These are phyloP conservation scores for Yamadazyma endophytica DNA, from an alignment of 805 yeast species.

Conservation along the genomic window DNA sequence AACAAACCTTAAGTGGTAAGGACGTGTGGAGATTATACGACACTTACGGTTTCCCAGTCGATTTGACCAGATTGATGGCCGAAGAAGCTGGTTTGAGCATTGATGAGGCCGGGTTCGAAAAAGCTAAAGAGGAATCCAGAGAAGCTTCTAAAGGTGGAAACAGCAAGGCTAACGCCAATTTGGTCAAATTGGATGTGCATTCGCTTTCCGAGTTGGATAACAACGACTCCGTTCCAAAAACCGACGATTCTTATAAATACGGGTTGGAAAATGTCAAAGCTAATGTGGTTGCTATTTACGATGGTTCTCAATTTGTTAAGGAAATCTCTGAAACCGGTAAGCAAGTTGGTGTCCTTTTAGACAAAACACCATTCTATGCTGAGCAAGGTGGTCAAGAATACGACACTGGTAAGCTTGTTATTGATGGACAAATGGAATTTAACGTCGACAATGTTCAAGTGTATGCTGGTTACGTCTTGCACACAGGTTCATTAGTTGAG, in stretches of 20 bases:
- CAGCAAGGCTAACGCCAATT: constrained; percentile 47
- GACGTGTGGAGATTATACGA: constrained; percentile 99
- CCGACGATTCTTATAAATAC: constrained; percentile 81
- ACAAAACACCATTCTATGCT: constrained; percentile 93
- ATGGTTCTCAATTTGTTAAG: constrained; percentile 59
- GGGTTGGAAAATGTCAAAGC: constrained; percentile 67
- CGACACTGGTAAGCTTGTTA: constrained; percentile 89
- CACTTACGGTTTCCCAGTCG: constrained; percentile 99
- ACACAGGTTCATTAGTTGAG: constrained; percentile 81
- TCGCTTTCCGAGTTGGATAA: constrained; percentile 68
- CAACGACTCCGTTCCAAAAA: constrained; percentile 61
- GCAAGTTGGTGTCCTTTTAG: constrained; percentile 78
- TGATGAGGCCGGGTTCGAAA: constrained; percentile 89
- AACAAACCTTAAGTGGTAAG: constrained; percentile 78
- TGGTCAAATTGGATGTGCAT: constrained; percentile 88
- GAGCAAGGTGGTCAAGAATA: constrained; percentile 99
- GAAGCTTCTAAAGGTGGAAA: constrained; percentile 95
- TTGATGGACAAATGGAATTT: constrained; percentile 85
- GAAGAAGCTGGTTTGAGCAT: constrained; percentile 93
- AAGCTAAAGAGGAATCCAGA: constrained; percentile 80
- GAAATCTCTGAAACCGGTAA: constrained; percentile 29
- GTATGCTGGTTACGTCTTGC: constrained; percentile 93
- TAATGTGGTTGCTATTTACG: constrained; percentile 65
- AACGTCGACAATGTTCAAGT: constrained; percentile 87
- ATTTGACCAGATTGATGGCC: constrained; percentile 96